phyloP scores from a whole-genome alignment of 257 asterid genomes.

The Striga asiatica region DNA sequence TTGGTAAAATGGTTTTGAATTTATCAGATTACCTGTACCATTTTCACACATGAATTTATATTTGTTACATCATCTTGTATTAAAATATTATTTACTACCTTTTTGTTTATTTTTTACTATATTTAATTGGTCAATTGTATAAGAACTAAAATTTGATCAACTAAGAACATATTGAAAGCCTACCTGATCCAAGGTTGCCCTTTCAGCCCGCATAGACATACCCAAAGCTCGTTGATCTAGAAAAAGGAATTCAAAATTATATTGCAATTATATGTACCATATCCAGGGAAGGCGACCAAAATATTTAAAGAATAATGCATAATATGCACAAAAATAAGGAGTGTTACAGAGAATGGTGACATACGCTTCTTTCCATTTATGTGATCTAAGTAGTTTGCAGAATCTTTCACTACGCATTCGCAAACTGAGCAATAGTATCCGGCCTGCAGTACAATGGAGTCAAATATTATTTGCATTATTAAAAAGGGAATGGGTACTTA shows the following conservation, averaged over 20 bases:
- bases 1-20: too few species aligned
- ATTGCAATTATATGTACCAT: background rate
- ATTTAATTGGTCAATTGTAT: too few species aligned
- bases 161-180: conserved; percentile 12
- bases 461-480: conserved; percentile 1
- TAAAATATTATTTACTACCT: too few species aligned
- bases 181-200: conserved; percentile 93
- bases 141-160: background rate
- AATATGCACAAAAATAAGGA: background rate
- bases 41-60: too few species aligned
- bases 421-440: conserved; percentile 97
- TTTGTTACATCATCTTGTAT: too few species aligned
- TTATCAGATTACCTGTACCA: too few species aligned
- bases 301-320: background rate
- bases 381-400: conserved; percentile 98
- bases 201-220: conserved; percentile 94
- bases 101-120: too few species aligned
- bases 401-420: conserved; percentile 97
- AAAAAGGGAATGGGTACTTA: background rate
- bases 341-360: conserved; percentile 19
- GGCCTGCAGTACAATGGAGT: conserved; percentile 55
- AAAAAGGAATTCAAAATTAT: conserved; percentile 5
- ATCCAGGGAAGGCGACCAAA: background rate
- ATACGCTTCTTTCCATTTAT: conserved; percentile 98
- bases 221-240: conserved; percentile 98